A percentile compares a stretch with the other conserved stretches of the same genome.
Evolutionary conservation across 345 rosid genomes (phyloP).

Genomic region (Acer yangbiense): DNA sequence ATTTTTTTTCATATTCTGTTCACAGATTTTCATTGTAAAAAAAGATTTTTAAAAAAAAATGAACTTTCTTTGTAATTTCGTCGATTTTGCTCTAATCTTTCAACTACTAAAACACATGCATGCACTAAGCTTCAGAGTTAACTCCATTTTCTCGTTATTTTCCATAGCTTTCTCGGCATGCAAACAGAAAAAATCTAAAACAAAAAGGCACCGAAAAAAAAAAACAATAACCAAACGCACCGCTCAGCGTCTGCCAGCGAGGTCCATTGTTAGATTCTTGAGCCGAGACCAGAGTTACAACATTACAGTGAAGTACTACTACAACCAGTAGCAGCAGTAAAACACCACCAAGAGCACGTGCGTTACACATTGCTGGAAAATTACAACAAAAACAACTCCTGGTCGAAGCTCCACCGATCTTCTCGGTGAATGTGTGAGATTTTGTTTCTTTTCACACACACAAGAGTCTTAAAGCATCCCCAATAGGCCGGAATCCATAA

Average conservation of each 20-base stretch:
- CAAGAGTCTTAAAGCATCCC: not conserved
- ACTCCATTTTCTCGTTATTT: not conserved
- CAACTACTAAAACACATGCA: not conserved
- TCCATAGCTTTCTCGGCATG: conserved; percentile 8
- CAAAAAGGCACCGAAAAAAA: too few species aligned
- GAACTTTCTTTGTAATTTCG: not conserved
- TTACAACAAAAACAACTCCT: not conserved
- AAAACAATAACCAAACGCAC: conserved; percentile 25
- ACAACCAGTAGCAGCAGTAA: conserved; percentile 29
- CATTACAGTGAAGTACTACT: conserved; percentile 19
- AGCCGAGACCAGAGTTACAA: conserved; percentile 51
- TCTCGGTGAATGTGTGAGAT: not conserved
- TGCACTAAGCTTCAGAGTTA: not conserved
- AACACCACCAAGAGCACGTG: conserved; percentile 29
- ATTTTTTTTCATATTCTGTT: not conserved
- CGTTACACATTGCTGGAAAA: conserved; percentile 42
- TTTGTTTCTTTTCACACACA: not conserved
- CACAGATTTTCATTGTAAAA: not conserved
- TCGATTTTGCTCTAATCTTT: not conserved
- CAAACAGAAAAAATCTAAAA: not conserved
- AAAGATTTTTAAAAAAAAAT: not conserved
- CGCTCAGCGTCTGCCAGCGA: conserved; percentile 57
- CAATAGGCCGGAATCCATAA: too few species aligned
- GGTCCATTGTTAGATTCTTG: conserved; percentile 48
- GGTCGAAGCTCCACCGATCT: conserved; percentile 23